Evolutionary conservation across 2,329 filamentous ascomycete genomes (phyloP), one percentile per base, ranked within the genome.

Genomic region (Phialemoniopsis sp.): DNA sequence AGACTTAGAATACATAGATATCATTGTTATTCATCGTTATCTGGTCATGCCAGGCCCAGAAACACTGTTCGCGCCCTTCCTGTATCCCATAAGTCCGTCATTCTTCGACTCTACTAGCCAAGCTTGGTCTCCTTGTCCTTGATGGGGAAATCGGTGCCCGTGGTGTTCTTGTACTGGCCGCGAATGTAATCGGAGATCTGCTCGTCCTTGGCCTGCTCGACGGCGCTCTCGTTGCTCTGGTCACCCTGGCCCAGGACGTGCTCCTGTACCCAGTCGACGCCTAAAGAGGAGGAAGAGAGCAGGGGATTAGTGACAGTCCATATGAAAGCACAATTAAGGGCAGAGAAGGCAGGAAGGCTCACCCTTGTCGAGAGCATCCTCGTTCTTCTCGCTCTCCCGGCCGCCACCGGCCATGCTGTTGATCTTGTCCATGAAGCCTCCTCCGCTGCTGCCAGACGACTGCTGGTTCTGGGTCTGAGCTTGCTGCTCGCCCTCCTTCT

Each of bases 291-390:
- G 15, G 32, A 32, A 29, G 37, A 17, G 15, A n/a, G 14, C 31
- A n/a, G 26, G 10, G 16, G 9, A 32, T 43, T 26, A 46, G 40
- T 36, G 30, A 21, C n/a, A 19, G 28, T 8, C 19, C 14, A 36
- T n/a, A 8, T 31, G 21, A 14, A 3, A 17, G 8, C 15, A 4
- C 13, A 19, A 17, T 15, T 15, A 14, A 14, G 17, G 9, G 19
- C 29, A n/a, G 12, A 13, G 32, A 10, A 29, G 9, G 34, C 12
- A 12, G 16, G 14, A 13, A 34, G 12, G 45, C 44, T 17, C 46
- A 88, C 86, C 82, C 68, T 93, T 93, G 67, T 93, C 87, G 38
- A 93, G 76, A n/a, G 61, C 66, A 55, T 91, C 86, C 62, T 93
- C 87, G 51, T 89, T 85, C 76, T 88, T 82, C 75, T 91, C 87